Evolutionary conservation across 2,329 filamentous ascomycete genomes (phyloP), one percentile per base, ranked within the genome.

Genomic region (Herpotrichia juniperi): DNA sequence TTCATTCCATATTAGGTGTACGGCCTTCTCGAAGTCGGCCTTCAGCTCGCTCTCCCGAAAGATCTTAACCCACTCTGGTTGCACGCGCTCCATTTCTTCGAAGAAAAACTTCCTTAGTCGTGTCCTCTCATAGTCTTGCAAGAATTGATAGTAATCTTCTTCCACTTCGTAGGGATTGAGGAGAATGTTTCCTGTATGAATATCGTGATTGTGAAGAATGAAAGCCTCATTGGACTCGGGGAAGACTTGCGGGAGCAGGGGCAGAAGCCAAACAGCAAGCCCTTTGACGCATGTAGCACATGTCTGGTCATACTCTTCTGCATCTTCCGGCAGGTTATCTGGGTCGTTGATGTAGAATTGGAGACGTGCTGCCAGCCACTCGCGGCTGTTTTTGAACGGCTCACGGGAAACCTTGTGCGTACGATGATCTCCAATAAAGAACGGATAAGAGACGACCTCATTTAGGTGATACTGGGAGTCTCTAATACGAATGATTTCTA

Each of bases 1-100:
- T 28, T 19, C 42, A 19, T 45, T 7, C 6, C 14, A 10, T 14
- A 17, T 35, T 8, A 39, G 6, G 3, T 26, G 12, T 12, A 53
- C 26, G 22, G 34, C 42, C 25, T 21, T 21, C 24, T 40, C 48
- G 24, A 56, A 51, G 11, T 44, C 48, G 25, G 28, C 35, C 19
- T 57, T 54, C 4, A 50, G 12, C 12, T 24, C 22, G 19, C 34
- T 52, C 19, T n/a, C 30, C 3, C 34, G 17, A 26, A 37, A 46
- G 17, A 50, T 26, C 8, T 42, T 12, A 2, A 52, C 22, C 48
- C 52, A 61, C 24, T 56, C 56, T 3, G 57, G 54, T 14, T 37
- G 53, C n/a, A 45, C 21, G 1, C 49, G 48, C 32, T 45, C 26
- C 59, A 59, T 62, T 42, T 62, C 52, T 25, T 57, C 57, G 3